Evolutionary conservation across 495 filamentous ascomycete species (phyloP), one percentile per base, ranked within the genome.

Genomic region (Xylaria castorea): DNA sequence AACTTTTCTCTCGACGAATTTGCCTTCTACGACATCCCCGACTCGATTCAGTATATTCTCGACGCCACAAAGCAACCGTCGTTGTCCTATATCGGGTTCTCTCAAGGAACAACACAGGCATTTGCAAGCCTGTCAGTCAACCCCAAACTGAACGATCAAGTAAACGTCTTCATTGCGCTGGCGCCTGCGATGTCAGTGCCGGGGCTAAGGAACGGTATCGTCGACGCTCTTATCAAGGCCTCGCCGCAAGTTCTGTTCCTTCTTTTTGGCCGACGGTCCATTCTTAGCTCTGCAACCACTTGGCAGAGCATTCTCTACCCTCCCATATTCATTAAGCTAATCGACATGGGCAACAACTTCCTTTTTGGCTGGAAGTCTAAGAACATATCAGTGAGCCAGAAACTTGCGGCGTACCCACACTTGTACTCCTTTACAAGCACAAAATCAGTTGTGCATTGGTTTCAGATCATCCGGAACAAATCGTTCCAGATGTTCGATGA

Each of bases 401-500:
- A 99, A 80, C 89, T 98, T 7, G 96, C 96, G 34, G 94, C 94
- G n/a, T 99, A 99, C 77, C 90, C 95, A 34, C 97, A 99, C 80
- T 84, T 99, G 1, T 99, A 97, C 79, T 97, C 94, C 3, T 98
- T 94, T 79, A 97, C 96, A 0, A 95, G 92, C 78, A 97, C 94
- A 70, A 99, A 99, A 78, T 93, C 91, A 18, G 93, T 97, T 11
- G 96, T 99, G 0, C 96, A 99, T 76, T 99, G 96, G 96, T 99
- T 99, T 81, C 96, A 99, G 78, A 97, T 99, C 76, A 98, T 99
- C 74, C 91, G 96, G 58, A 97, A 94, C 77, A 91, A 92, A 74
- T 92, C 88, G 40, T 99, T 99, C 79, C 96, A 98, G 81, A 98
- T 99, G 92, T 98, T 94, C 80, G 96, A 99, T 77, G 96, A 99